A percentile compares a stretch with the other conserved stretches of the same genome.
Conservation (phyloP, 2,329 filamentous ascomycete genomes). For the Aspergillus luchuensis region DNA sequence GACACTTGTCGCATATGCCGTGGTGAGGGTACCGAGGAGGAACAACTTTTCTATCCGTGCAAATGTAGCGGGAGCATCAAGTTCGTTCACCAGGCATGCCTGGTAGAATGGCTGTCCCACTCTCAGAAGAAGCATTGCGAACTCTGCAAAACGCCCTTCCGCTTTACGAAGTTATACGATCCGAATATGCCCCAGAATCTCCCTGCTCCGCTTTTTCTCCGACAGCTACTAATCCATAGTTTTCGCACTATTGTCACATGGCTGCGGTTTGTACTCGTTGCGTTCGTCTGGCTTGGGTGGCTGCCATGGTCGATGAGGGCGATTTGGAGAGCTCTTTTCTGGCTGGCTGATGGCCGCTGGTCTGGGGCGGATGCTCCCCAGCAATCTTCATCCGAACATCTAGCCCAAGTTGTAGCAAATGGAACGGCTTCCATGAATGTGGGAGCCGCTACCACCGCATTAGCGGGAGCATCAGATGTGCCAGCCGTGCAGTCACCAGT, state of each 20-base stretch:
- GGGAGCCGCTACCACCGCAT: constrained; percentile 26
- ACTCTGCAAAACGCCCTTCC: constrained; percentile 96
- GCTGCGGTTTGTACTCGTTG: constrained; percentile 76
- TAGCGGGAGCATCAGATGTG: constrained; percentile 27
- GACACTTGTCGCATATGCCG: constrained; percentile 98
- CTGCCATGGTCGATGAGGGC: constrained; percentile 89
- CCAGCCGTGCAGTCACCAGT: constrained; percentile 38
- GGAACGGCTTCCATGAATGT: constrained; percentile 27
- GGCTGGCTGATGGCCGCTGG: constrained; percentile 81
- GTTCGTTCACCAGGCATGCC: constrained; percentile 93
- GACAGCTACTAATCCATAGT: constrained; percentile 73
- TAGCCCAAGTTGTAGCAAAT: constrained; percentile 30
- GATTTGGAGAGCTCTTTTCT: constrained; percentile 92
- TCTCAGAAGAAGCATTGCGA: constrained; percentile 99
- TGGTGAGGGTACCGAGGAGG: constrained; percentile 76
- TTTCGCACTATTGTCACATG: constrained; percentile 73
- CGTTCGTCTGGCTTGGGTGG: constrained; percentile 83
- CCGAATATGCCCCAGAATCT: constrained; percentile 87
- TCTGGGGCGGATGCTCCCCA: constrained; percentile 34
- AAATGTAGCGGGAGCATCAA: constrained; percentile 99
- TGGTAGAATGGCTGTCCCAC: constrained; percentile 98
- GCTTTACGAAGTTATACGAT: constrained; percentile 96
- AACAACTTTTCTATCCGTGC: constrained; percentile 95
- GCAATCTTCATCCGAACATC: constrained; percentile 22
- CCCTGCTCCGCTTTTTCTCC: constrained; percentile 77